Conservation (phyloP, 2,329 filamentous ascomycete species). For the Westerdykella sp. region DNA sequence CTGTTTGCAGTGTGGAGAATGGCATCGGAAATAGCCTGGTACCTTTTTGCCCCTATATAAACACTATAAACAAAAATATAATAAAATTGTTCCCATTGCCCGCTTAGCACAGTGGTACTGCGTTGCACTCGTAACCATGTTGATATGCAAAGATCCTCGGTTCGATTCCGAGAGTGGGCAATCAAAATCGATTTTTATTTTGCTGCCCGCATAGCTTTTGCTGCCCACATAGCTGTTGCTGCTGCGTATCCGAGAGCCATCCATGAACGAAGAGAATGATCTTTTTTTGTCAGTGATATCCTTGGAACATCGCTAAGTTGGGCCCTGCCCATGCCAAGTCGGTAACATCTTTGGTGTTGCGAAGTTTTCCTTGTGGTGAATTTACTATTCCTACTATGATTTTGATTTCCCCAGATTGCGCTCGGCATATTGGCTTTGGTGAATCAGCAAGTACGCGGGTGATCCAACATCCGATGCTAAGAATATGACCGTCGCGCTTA, state of each 20-base stretch:
- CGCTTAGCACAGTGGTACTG: not conserved
- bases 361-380: too few species aligned
- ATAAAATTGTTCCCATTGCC: not conserved
- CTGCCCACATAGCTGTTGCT: not conserved
- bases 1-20: too few species aligned
- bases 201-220: not conserved
- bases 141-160: not conserved
- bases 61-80: too few species aligned
- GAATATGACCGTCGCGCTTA: too few species aligned
- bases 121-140: not conserved
- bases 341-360: too few species aligned
- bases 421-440: too few species aligned
- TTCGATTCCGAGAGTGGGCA: conserved; percentile 1
- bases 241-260: not conserved
- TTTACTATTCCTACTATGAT: too few species aligned
- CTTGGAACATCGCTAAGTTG: not conserved
- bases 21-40: too few species aligned
- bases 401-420: too few species aligned
- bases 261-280: not conserved
- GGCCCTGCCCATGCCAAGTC: not conserved
- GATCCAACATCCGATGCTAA: too few species aligned
- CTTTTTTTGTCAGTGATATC: not conserved
- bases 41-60: too few species aligned
- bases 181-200: not conserved
- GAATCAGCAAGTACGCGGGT: too few species aligned